Base-by-base conservation (phyloP, 495 filamentous ascomycete genomes). In the Penicillium goetzii region DNA sequence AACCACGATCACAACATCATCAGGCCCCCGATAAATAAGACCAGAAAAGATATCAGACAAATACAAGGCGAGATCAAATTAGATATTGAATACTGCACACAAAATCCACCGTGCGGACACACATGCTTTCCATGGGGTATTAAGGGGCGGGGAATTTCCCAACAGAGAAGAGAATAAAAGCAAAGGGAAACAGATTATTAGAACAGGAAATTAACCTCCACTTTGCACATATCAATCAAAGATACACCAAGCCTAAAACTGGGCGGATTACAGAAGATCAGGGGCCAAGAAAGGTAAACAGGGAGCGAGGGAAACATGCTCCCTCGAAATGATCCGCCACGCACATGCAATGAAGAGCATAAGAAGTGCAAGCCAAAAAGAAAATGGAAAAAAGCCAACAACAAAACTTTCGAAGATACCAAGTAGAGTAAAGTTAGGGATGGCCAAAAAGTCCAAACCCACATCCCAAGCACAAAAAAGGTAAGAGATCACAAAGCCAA, bases 71-170 rank as follows among this genome's bases (percentile, higher is more conserved):
- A 17, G 12, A 51, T 28, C 25, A 49, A 51, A 51, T 51, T 17
- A 30, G 25, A 30, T 51, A 28, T 26, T 28, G 3, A n/a, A 1
- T 51, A 59, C 21, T 34, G 26, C 26, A 49, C 12, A 49, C 28
- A 59, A 21, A 11, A 49, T 43, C 15, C 41, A 47, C 28, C 26
- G 43, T 38, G 40, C 56, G 10, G 40, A 26, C 56, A 36, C 8
- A 49, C 41, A 58, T 28, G 56, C 26, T 45, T 12, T 55, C 19
- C n/a, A 17, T 55, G 32, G 51, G 52, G 23, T 51, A 51, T 30
- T 51, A 51, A 12, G 21, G 41, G 41, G 9, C 9, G 1, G 19
- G 21, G 15, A 25, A 23, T 23, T 25, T 47, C 43, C 19, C 5
- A 21, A 47, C 43, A 43, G 8, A 19, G n/a, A 43, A 1, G 9